Conservation (phyloP, 2,329 filamentous ascomycete species). For the Alternaria ethzedia region DNA sequence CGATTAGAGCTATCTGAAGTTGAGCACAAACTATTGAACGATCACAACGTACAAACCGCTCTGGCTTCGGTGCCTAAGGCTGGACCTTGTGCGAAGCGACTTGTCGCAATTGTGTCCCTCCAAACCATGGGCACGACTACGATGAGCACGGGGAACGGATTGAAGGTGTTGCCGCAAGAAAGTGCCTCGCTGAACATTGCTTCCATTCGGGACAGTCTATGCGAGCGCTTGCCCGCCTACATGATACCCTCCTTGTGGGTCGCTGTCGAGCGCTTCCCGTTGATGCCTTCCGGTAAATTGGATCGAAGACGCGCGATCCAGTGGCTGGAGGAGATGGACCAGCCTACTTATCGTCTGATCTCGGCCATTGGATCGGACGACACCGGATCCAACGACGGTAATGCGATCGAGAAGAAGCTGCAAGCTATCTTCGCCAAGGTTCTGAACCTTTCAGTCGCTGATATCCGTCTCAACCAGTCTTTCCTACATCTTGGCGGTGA, state of each 20-base stretch:
- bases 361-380: conserved; percentile 30
- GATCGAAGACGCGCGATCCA: conserved; percentile 37
- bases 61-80: conserved; percentile 35
- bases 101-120: conserved; percentile 38
- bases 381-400: conserved; percentile 18
- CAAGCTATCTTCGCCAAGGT: conserved; percentile 41
- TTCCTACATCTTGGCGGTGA: conserved; percentile 47
- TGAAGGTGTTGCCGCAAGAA: conserved; percentile 31
- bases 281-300: conserved; percentile 43
- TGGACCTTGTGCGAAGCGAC: conserved; percentile 41
- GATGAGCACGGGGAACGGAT: neutral
- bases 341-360: conserved; percentile 34
- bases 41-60: conserved; percentile 35
- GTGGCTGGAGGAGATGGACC: conserved; percentile 41
- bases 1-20: conserved; percentile 55
- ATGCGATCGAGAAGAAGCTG: conserved; percentile 31
- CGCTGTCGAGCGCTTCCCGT: conserved; percentile 34
- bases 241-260: conserved; percentile 45
- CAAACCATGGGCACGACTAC: conserved; percentile 16
- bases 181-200: conserved; percentile 29
- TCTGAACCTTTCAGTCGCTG: conserved; percentile 32
- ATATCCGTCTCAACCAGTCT: conserved; percentile 41
- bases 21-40: conserved; percentile 51
- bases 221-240: conserved; percentile 39
- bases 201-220: conserved; percentile 36